Base-by-base conservation (phyloP, 2,329 filamentous ascomycete genomes). In the Verticillium klebahnii region DNA sequence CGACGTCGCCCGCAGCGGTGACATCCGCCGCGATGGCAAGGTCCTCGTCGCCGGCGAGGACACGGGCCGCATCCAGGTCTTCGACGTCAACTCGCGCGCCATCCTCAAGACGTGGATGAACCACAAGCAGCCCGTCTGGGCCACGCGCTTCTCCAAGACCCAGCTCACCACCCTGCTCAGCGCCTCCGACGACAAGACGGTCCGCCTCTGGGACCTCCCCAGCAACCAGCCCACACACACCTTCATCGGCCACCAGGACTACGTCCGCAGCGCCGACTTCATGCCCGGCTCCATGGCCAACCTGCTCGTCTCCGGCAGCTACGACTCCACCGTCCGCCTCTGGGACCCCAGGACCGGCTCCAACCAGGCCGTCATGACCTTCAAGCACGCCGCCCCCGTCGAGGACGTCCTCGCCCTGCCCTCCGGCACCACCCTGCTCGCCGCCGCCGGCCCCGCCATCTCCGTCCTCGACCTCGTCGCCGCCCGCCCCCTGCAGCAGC, bases 101-200 rank as follows among this genome's bases (percentile, higher is more conserved):
- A 97, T 99, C 67, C 79, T 99, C 69, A 94, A 95, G 80, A 97
- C 94, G 59, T 99, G 95, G 94, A 88, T 89, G 66, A 87, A 93
- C 68, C 94, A 98, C 79, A 93, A 93, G 78, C 93, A 96, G 81
- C 92, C 95, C 15, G 92, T 96, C 29, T 97, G 94, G 89, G 87
- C 89, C 29, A 94, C 93, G 56, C 89, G 89, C 74, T 99, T 96
- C 84, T 94, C 91, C n/a, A 92, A 93, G 1, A 85, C 84, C n/a
- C 89, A 95, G 64, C 83, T 93, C 66, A 99, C 95, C 0, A 87
- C 87, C 3, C 80, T 98, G 63, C 89, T 99, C 83, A 96, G 90
- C 71, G 90, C 91, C 59, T 93, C 91, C 73, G 95, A 99, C 74
- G 95, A 99, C 77, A 88, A 89, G 69, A 97, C 93, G 3, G 93